Evolutionary conservation across 192 early-diverging fungal genomes (phyloP), one percentile per base, ranked within the genome.

Genomic region (Coemansia sp.): DNA sequence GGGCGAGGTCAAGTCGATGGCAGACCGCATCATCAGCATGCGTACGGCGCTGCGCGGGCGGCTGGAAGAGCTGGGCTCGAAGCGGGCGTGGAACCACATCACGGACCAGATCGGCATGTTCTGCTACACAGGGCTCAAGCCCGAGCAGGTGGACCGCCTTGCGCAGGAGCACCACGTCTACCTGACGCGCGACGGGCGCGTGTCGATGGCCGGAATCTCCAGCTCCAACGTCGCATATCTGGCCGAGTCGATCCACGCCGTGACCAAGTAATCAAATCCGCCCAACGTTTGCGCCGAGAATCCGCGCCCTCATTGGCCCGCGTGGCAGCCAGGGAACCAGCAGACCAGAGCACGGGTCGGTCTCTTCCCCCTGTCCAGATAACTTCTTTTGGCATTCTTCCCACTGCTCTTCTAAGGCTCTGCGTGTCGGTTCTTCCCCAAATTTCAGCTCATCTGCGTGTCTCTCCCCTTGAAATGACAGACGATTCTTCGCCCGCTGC

Each of bases 21-120:
- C 94, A 18, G 85, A 92, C 64, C 86, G 96, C 48, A 99, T 99
- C 72, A 94, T 91, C 48, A 77, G 73, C 37, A 99, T 99, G 96
- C 83, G 94, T 43, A 44, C 67, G 3, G 64, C 78, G 44, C 82
- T 96, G 50, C 79, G 84, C 46, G 60, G 67, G 36, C 82, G 89
- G 54, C 80, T 99, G 22, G 80, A 90, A 64, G 85, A 90, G 38
- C 85, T 90, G 65, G 79, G 80, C n/a, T 85, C 85, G 29, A 80
- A 78, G 76, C 64, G 64, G 36, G 51, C 58, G 56, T 99, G 96
- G 96, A 75, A 80, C 50, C 96, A 99, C 73, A 89, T 98, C 52
- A 96, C 90, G 21, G 76, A 81, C 63, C 86, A 90, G 69, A 98
- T 98, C 62, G 96, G 96, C 61, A 98, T 98, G 96, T 98, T 98